These are phyloP conservation scores for Lichtheimia hyalospora DNA, from an alignment of 371 early-diverging fungal genomes.

Conservation along the genomic window DNA sequence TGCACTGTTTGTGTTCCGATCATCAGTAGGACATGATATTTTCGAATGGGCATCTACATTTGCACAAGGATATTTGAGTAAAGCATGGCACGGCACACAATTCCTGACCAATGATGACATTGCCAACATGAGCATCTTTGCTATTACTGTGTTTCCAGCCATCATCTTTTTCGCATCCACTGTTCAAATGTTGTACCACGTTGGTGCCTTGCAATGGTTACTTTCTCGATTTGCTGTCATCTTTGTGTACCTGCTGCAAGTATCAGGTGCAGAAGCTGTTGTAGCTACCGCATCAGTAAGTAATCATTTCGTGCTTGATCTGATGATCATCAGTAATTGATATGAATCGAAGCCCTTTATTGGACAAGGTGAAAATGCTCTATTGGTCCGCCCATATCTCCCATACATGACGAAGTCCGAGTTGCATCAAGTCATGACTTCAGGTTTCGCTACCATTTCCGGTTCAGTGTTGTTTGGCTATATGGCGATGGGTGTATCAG, in stretches of 20 bases:
- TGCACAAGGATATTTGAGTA: slow-evolving; percentile 67
- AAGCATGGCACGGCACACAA: slow-evolving; percentile 62
- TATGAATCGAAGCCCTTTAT: slow-evolving; percentile 54
- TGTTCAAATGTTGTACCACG: slow-evolving; percentile 83
- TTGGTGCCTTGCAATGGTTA: slow-evolving; percentile 85
- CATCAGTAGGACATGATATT: slow-evolving; percentile 72
- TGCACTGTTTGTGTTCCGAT: slow-evolving; percentile 80
- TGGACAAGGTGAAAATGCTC: slow-evolving; percentile 85
- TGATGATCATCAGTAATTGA: neutral
- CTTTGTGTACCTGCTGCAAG: slow-evolving; percentile 71
- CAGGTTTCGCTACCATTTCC: slow-evolving; percentile 89
- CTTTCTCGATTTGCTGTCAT: slow-evolving; percentile 67
- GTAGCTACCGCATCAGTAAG: slow-evolving; percentile 80
- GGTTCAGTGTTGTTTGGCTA: slow-evolving; percentile 89
- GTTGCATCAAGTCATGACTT: slow-evolving; percentile 88
- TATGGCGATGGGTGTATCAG: slow-evolving; percentile 66
- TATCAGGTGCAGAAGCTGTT: slow-evolving; percentile 87
- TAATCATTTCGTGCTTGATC: neutral
- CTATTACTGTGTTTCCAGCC: slow-evolving; percentile 76
- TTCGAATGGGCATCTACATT: slow-evolving; percentile 74
- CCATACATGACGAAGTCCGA: slow-evolving; percentile 85
- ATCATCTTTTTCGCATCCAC: slow-evolving; percentile 88
- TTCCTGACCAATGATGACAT: slow-evolving; percentile 68
- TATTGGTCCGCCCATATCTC: slow-evolving; percentile 82
- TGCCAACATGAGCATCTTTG: slow-evolving; percentile 54